Evolutionary conservation across 257 asterid genomes (phyloP).

Genomic region (Gentiana straminea): DNA sequence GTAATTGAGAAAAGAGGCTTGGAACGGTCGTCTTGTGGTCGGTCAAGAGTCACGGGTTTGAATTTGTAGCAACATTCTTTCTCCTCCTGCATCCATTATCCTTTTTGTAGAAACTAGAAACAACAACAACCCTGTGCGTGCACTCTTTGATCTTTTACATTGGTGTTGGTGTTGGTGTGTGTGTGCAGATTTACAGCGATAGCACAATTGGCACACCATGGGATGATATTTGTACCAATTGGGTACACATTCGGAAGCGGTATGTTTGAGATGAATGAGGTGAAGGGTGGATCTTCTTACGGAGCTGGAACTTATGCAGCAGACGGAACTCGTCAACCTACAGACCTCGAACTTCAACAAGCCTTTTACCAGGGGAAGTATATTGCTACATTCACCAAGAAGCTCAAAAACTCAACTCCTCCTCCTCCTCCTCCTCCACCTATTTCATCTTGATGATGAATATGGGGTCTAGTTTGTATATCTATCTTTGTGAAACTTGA

Average conservation of each 20-base stretch:
- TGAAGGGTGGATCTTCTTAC: conserved; percentile 78
- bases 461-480: too few species aligned
- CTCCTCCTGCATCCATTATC: not conserved
- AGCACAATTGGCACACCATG: conserved; percentile 85
- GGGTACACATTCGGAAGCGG: conserved; percentile 76
- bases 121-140: not conserved
- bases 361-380: conserved; percentile 88
- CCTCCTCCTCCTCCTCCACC: too few species aligned
- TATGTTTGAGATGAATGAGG: conserved; percentile 78
- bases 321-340: conserved; percentile 75
- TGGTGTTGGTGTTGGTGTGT: not conserved
- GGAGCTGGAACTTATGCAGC: conserved; percentile 90
- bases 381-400: conserved; percentile 54
- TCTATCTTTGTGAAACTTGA: too few species aligned
- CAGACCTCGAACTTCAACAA: conserved; percentile 62
- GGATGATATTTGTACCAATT: conserved; percentile 74
- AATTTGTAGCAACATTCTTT: too few species aligned
- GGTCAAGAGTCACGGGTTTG: too few species aligned
- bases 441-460: too few species aligned
- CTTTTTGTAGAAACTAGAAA: not conserved
- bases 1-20: too few species aligned
- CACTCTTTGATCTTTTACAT: not conserved
- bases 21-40: too few species aligned
- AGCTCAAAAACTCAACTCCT: conserved; percentile 29
- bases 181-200: conserved; percentile 60